Evolutionary conservation across 1,139 yeast species (phyloP).

Genomic region (Debaryomyces fabryi): DNA sequence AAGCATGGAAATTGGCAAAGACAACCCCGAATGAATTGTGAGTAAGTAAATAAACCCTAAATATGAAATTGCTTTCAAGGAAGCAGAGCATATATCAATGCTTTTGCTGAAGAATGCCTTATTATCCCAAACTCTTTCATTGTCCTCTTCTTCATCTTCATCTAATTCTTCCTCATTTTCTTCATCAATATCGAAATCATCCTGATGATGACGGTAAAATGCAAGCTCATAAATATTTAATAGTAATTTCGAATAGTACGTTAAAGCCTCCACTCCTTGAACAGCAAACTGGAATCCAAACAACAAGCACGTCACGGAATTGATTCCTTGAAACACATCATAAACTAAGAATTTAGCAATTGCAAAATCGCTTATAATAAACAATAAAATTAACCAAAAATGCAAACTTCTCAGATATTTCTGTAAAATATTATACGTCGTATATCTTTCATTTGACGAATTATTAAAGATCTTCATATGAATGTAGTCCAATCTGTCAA

Average conservation of each 20-base stretch:
- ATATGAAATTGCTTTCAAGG: conserved; percentile 41
- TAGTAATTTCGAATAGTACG: conserved; percentile 49
- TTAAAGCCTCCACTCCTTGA: conserved; percentile 57
- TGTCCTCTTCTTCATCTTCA: conserved; percentile 48
- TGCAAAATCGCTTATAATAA: conserved; percentile 52
- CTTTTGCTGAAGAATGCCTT: conserved; percentile 64
- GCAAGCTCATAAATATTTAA: conserved; percentile 62
- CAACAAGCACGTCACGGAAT: conserved; percentile 53
- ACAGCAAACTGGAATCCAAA: conserved; percentile 81
- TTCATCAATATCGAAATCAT: conserved; percentile 14
- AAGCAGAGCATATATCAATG: conserved; percentile 54
- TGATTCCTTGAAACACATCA: conserved; percentile 57
- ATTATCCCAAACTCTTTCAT: conserved; percentile 68
- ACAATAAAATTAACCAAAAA: conserved; percentile 39
- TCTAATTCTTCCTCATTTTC: conserved; percentile 19
- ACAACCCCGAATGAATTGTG: conserved; percentile 52
- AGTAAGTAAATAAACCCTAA: conserved; percentile 39
- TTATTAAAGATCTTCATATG: conserved; percentile 38
- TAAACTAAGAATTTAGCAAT: conserved; percentile 60
- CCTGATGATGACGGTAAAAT: conserved; percentile 23
- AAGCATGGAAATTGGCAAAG: conserved; percentile 67
- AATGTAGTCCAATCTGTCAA: conserved; percentile 62
- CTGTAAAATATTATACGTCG: conserved; percentile 33
- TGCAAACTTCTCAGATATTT: conserved; percentile 21
- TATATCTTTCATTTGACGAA: conserved; percentile 30